Percentiles rank a stretch among this genome's conserved stretches.
Conservation (phyloP, 148 eudicot species). For the Camellia lanceoleosa region DNA sequence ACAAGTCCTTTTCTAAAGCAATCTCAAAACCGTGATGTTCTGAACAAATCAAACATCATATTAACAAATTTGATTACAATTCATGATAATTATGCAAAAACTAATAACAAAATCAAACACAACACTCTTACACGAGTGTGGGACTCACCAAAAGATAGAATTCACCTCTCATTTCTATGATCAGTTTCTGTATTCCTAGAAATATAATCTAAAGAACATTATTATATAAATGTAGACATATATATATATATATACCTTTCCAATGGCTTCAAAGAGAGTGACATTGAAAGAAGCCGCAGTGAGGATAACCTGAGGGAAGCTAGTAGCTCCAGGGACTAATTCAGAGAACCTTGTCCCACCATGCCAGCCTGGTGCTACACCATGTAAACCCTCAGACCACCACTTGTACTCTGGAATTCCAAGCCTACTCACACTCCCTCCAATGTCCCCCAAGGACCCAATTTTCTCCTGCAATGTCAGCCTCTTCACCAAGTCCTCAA, state of each 20-base stretch:
- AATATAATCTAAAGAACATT: background rate
- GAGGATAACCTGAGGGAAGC: slow-evolving; percentile 64
- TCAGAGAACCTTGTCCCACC: slow-evolving; percentile 16
- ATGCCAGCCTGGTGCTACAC: slow-evolving; percentile 24
- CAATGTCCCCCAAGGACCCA: slow-evolving; percentile 8
- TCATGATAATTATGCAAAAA: too few relatives aligned
- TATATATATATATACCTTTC: slow-evolving; percentile 11
- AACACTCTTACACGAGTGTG: background rate
- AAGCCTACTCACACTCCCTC: slow-evolving; percentile 20
- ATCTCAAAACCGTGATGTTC: background rate
- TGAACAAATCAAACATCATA: background rate
- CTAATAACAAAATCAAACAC: background rate
- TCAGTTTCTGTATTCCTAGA: too few relatives aligned
- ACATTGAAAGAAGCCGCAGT: slow-evolving; percentile 63
- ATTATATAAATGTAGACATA: too few relatives aligned
- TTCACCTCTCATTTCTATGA: too few relatives aligned
- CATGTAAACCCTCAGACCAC: slow-evolving; percentile 45
- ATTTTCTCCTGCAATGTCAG: slow-evolving; percentile 33
- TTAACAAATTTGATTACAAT: too few relatives aligned
- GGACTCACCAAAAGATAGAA: too few relatives aligned
- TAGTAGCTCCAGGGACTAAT: slow-evolving; percentile 40
- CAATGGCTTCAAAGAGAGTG: slow-evolving; percentile 31
- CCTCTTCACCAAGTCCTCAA: slow-evolving; percentile 25
- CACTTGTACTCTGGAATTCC: slow-evolving; percentile 33
- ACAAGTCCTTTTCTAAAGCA: background rate